Evolutionary conservation across 129 eudicot genomes (phyloP), one percentile per base, ranked within the genome.

Genomic region (Flaveria linearis): DNA sequence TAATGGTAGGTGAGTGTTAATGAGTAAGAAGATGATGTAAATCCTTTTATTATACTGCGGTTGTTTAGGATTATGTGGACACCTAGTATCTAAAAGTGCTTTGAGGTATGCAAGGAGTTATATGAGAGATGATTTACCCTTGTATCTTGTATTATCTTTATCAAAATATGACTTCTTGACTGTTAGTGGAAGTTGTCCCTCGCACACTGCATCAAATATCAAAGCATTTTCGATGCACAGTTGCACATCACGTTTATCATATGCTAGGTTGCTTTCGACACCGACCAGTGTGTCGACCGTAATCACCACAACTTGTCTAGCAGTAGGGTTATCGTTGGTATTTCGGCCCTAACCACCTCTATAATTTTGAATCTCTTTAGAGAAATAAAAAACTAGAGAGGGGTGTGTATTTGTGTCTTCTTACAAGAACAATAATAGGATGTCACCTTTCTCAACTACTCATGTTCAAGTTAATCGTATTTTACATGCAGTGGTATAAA

Each of bases 1-100:
- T 94, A 90, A 84, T 57, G 67, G 80, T 78, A 69, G 70, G 60
- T 68, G 25, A 49, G 71, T 2, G 41, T 36, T 36, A 36, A 18
- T 14, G 53, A 14, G 74, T 52, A 25, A 30, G 67, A 67, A 66
- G 67, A 76, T 36, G 67, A 23, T 68, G 81, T 77, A 52, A 39
- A 77, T 68, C 46, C 28, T 51, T 9, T 11, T 25, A 15, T 47
- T 20, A 47, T 69, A 55, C 39, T 80, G 51, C 65, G 80, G 73
- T 52, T 55, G 76, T 75, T 33, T 68, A 71, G 80, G 71, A 70
- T 57, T 9, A 76, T 20, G 25, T 47, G 46, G 53, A 64, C 51
- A 36, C 45, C 36, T 36, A 51, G 52, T 77, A 68, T 77, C 75
- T 77, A 68, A 68, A 22, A 16, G 55, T 53, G 75, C 47, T 68